These are phyloP conservation scores for Schizopora paradoxa DNA, from an alignment of 1,284 basidiomycete genomes.

Conservation along the genomic window DNA sequence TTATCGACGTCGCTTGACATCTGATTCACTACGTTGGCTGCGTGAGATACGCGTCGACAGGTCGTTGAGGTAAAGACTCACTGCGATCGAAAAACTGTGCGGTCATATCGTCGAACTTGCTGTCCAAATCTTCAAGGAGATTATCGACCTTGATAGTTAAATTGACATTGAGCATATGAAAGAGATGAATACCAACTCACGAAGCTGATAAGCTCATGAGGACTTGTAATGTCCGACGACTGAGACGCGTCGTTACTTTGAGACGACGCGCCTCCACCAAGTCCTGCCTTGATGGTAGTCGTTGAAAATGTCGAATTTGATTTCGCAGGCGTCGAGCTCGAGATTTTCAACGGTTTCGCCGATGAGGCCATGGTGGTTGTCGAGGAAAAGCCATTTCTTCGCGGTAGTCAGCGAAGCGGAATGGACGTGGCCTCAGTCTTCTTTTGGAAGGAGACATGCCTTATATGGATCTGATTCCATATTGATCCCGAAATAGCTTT, in stretches of 20 bases:
- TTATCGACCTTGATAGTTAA: constrained; percentile 59
- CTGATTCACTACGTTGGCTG: constrained; percentile 54
- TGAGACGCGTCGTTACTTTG: constrained; percentile 23
- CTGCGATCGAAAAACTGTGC: constrained; percentile 74
- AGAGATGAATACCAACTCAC: constrained; percentile 37
- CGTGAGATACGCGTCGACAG: background rate
- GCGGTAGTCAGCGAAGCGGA: too few species aligned
- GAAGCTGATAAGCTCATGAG: constrained; percentile 79
- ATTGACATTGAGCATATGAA: background rate
- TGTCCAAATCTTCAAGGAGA: constrained; percentile 68
- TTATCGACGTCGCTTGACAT: constrained; percentile 83
- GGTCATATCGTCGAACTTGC: constrained; percentile 82
- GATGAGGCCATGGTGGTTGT: too few species aligned
- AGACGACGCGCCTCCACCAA: background rate
- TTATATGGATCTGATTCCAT: too few species aligned
- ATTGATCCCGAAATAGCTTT: too few species aligned
- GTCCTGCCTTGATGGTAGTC: constrained; percentile 8
- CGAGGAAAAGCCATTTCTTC: too few species aligned
- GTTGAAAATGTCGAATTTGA: constrained; percentile 2
- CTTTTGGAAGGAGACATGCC: too few species aligned
- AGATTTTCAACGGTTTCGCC: constrained; percentile 16
- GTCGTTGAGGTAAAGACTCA: constrained; percentile 33
- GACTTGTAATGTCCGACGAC: constrained; percentile 65
- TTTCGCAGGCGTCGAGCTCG: constrained; percentile 12
- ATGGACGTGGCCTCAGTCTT: too few species aligned